Evolutionary conservation across 2,329 filamentous ascomycete species (phyloP).

Genomic region (Colletotrichum ledebouriae): DNA sequence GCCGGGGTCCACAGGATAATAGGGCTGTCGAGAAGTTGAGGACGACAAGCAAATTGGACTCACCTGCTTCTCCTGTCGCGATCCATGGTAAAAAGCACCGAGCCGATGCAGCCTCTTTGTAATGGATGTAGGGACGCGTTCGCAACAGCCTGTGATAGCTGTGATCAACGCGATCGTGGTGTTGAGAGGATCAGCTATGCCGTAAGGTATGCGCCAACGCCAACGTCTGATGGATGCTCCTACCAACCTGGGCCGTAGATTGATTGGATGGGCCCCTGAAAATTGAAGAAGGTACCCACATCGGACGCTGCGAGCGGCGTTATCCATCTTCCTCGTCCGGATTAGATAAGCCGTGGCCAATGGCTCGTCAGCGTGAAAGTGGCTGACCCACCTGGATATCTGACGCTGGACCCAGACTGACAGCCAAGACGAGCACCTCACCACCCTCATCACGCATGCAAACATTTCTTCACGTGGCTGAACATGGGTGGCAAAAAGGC

Average conservation of each 20-base stretch:
- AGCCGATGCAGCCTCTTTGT: neutral
- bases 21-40: neutral
- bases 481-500: too few species aligned
- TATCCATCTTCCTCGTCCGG: slow-evolving; percentile 14
- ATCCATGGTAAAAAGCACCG: slow-evolving; percentile 48
- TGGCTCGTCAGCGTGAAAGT: neutral
- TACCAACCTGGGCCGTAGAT: slow-evolving; percentile 10
- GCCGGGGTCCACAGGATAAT: neutral
- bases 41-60: slow-evolving; percentile 32
- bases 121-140: slow-evolving; percentile 1
- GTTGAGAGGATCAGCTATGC: slow-evolving; percentile 20
- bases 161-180: slow-evolving; percentile 31
- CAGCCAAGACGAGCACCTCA: slow-evolving; percentile 3
- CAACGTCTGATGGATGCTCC: slow-evolving; percentile 36
- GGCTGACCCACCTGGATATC: neutral
- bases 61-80: slow-evolving; percentile 56
- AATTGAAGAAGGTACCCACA: slow-evolving; percentile 25
- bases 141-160: slow-evolving; percentile 12
- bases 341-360: slow-evolving; percentile 27
- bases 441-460: neutral
- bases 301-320: slow-evolving; percentile 10
- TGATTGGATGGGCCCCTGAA: slow-evolving; percentile 25
- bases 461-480: too few species aligned
- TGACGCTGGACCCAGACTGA: neutral
- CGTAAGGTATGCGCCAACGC: slow-evolving; percentile 23